phyloP scores from a whole-genome alignment of 2,329 filamentous ascomycete genomes.

The Whalleya microplaca region DNA sequence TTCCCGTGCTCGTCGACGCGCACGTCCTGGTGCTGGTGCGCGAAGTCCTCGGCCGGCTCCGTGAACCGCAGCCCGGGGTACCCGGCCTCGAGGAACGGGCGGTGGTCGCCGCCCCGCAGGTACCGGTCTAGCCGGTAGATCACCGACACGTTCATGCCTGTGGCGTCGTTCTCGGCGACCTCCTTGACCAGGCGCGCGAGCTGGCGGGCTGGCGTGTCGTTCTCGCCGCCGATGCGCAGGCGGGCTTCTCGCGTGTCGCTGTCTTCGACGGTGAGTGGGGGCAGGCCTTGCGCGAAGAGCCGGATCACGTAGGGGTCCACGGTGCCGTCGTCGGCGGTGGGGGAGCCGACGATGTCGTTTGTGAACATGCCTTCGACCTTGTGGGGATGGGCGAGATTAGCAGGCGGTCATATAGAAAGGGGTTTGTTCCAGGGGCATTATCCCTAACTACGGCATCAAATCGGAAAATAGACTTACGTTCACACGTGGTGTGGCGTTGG shows the following conservation, averaged over 20 bases:
- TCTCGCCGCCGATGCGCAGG: conserved; percentile 54
- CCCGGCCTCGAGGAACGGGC: conserved; percentile 57
- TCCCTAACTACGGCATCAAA: not conserved
- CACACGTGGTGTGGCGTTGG: conserved; percentile 47
- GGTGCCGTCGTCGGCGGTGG: conserved; percentile 48
- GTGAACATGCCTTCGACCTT: conserved; percentile 62
- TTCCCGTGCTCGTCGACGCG: conserved; percentile 47
- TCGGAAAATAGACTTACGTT: conserved; percentile 25
- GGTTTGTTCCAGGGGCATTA: not conserved
- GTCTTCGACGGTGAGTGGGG: conserved; percentile 44
- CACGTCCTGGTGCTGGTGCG: conserved; percentile 60
- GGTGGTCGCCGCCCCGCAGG: conserved; percentile 60
- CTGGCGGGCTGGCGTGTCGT: conserved; percentile 58
- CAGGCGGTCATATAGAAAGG: not conserved
- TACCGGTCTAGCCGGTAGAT: conserved; percentile 61
- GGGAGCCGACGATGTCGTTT: conserved; percentile 60
- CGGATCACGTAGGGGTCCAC: conserved; percentile 55
- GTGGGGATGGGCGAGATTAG: not conserved
- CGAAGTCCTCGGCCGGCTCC: conserved; percentile 60
- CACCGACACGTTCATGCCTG: conserved; percentile 58
- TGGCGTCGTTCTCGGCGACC: conserved; percentile 53
- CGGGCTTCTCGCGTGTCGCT: conserved; percentile 41
- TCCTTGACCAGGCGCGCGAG: conserved; percentile 59
- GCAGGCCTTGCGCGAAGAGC: conserved; percentile 56
- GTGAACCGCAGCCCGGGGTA: conserved; percentile 60